Base-by-base conservation (phyloP, 495 filamentous ascomycete species). In the Neurospora terricola region DNA sequence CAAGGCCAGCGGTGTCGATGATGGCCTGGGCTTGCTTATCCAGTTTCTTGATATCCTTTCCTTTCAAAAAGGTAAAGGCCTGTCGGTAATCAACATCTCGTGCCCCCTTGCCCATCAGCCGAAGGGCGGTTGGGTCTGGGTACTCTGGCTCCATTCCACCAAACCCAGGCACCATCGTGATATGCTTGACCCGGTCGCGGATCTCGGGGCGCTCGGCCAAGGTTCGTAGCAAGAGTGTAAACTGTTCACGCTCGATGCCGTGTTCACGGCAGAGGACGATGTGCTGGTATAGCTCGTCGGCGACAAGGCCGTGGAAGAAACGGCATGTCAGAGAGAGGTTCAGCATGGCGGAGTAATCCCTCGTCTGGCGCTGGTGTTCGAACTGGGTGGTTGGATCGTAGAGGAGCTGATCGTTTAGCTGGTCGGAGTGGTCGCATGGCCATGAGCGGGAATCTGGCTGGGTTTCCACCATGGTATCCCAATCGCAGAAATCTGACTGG, bases 11-110 rank as follows among this genome's bases (percentile, higher is more conserved):
- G n/a, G 21, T 23, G 21, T 23, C 10, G 21, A 54, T 4, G n/a
- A 54, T 3, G 10, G 10, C 21, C 21, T 23, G 45, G 45, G 45
- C 45, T 54, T 23, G 45, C 21, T 0, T 23, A 21, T 23, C 45
- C 45, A 54, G 0, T 5, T 14, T 54, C 10, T 5, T 12, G 45
- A 54, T 23, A 21, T 23, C 21, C 1, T 5, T 12, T 5, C 0
- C 21, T 1, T 4, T 12, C 45, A 54, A 11, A 14, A 54, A 54
- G 21, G 10, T 54, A 5, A 0, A 2, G 9, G 45, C 45, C 2
- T 1, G n/a, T 2, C 0, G 9, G 21, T 5, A 11, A 12, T 54
- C 45, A 6, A 23, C 1, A 12, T 0, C 0, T 21, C 4, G 2
- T 5, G 45, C 45, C 10, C 21, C 45, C 10, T 0, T 6, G 21